Evolutionary conservation across 164 flowering plant species (phyloP).

Genomic region (Sextonia rubra): DNA sequence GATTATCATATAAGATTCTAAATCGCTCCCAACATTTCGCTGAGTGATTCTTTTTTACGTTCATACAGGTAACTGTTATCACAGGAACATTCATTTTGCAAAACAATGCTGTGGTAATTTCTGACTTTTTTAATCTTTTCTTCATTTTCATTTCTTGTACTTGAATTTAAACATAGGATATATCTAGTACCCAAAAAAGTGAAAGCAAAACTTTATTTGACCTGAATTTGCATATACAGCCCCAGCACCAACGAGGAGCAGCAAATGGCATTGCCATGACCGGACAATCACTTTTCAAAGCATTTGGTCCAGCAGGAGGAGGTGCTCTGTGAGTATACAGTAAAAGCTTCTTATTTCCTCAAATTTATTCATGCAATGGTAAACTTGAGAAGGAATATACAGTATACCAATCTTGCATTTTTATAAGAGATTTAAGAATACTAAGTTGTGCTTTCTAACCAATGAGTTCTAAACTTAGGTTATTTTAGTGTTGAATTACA

Average conservation of each 20-base stretch:
- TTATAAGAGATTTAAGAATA: background rate
- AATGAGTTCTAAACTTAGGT: background rate
- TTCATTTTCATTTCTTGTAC: background rate
- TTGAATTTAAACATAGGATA: background rate
- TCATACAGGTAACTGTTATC: constrained; percentile 34
- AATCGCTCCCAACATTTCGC: background rate
- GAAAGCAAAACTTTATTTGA: too few relatives aligned
- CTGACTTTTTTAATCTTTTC: background rate
- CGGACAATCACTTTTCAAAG: constrained; percentile 52
- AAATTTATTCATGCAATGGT: background rate
- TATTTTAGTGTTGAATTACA: background rate
- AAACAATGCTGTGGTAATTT: constrained; percentile 60
- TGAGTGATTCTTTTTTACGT: background rate
- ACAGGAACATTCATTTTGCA: constrained; percentile 61
- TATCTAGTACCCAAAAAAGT: background rate
- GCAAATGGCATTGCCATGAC: constrained; percentile 35
- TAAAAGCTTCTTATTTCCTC: background rate
- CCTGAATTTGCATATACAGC: background rate
- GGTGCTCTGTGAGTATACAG: constrained; percentile 36
- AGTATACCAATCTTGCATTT: background rate
- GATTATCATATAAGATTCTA: too few relatives aligned
- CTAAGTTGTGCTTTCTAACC: background rate
- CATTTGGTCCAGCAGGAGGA: constrained; percentile 54
- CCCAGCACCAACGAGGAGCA: constrained; percentile 20
- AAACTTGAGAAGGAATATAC: background rate